A percentile compares a stretch with the other conserved stretches of the same genome.
These are phyloP conservation scores for Tympanopsis confertula DNA, from an alignment of 2,329 filamentous ascomycete genomes.

Conservation along the genomic window DNA sequence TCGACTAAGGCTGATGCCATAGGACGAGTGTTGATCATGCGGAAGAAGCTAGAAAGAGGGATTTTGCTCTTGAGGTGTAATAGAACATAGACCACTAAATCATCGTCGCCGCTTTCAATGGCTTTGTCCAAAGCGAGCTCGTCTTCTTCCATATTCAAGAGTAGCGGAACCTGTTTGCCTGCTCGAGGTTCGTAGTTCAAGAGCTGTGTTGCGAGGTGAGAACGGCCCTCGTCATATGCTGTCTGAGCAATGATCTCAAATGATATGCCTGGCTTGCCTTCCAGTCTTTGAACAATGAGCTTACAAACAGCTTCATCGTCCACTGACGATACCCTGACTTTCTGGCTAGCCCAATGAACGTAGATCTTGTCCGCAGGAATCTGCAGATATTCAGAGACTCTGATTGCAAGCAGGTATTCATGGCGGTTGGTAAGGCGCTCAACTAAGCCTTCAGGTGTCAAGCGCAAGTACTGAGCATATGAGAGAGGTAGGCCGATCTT, in stretches of 20 bases:
- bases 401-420: slow-evolving; percentile 81
- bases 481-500: slow-evolving; percentile 82
- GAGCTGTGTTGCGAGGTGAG: slow-evolving; percentile 74
- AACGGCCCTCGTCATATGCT: slow-evolving; percentile 85
- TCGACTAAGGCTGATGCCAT: slow-evolving; percentile 85
- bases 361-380: slow-evolving; percentile 84
- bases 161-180: slow-evolving; percentile 86
- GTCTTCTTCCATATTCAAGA: slow-evolving; percentile 91
- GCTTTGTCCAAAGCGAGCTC: slow-evolving; percentile 92
- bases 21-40: slow-evolving; percentile 74
- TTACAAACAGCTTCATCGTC: slow-evolving; percentile 82
- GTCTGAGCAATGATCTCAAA: slow-evolving; percentile 89
- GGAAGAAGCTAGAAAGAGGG: slow-evolving; percentile 82
- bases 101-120: slow-evolving; percentile 87
- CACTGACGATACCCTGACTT: slow-evolving; percentile 69
- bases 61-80: slow-evolving; percentile 82
- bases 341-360: slow-evolving; percentile 92
- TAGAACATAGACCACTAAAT: slow-evolving; percentile 82
- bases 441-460: slow-evolving; percentile 83
- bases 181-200: slow-evolving; percentile 89
- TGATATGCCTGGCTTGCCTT: slow-evolving; percentile 82
- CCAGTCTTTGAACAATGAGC: slow-evolving; percentile 74
- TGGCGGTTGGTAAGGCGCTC: slow-evolving; percentile 75
- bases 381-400: slow-evolving; percentile 76
- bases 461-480: slow-evolving; percentile 83